Evolutionary conservation across 768 basidiomycete genomes (phyloP), one percentile per base, ranked within the genome.

Genomic region (Tulasnella sp.): DNA sequence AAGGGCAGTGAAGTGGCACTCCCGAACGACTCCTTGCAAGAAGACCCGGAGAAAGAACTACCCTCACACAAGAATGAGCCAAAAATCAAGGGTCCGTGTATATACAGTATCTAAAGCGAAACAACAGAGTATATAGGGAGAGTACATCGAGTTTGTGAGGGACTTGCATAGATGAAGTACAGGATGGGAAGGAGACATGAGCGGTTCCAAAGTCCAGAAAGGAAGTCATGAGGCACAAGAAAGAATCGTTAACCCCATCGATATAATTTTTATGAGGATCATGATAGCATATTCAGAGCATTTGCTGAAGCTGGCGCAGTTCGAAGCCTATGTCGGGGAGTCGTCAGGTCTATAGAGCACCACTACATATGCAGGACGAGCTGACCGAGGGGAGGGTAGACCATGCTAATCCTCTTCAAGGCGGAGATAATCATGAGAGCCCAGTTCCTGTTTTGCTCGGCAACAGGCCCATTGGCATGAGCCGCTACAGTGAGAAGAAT

Each of bases 351-450:
- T 27, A 24, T n/a, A 1, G 10, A 21, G 12, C n/a, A 9, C 3
- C 19, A 1, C 12, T n/a, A 76, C 36, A 56, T 56, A 10, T 19
- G 18, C 34, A 31, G 46, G 40, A 48, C 3, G 7, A 56, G 24
- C 58, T 77, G 42, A 77, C 76, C 76, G 6, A 77, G 40, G 12
- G 76, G 76, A 68, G 39, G 76, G 27, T 77, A 77, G n/a, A 77
- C 58, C 34, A 77, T 56, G 34, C 52, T 77, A 36, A 77, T 27
- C 24, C 58, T 52, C 52, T 77, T 77, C 56, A 77, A 2, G 19
- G 48, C 76, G 19, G 58, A 56, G 56, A 77, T 52, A 27, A 77
- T 56, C 18, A 39, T 38, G 48, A 38, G 38, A 2, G 76, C 76
- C 38, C 39, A 34, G 34, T 40, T n/a, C 76, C 52, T 52, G 76